phyloP scores from a whole-genome alignment of 306 rosid genomes.

The Trifolium repens region DNA sequence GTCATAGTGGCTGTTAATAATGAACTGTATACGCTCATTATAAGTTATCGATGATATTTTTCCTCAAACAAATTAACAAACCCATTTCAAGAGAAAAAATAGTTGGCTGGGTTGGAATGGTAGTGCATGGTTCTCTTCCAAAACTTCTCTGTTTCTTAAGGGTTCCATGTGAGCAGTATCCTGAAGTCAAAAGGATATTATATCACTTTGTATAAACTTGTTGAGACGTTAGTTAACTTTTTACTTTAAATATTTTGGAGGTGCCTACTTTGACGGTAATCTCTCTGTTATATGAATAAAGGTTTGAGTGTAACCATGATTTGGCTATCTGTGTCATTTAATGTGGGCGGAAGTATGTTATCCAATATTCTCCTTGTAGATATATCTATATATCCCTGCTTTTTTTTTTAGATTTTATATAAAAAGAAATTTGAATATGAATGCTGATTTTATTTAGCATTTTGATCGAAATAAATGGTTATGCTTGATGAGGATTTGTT shows the following conservation, averaged over 20 bases:
- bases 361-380: neutral
- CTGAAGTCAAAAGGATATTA: conserved; percentile 12
- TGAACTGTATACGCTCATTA: conserved; percentile 1
- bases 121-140: neutral
- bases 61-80: neutral
- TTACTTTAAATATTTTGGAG: neutral
- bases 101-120: neutral
- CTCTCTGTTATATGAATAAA: conserved; percentile 18
- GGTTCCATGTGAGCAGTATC: neutral
- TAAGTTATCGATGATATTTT: conserved; percentile 13
- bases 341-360: neutral
- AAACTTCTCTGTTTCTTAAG: conserved; percentile 3
- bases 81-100: conserved; percentile 10
- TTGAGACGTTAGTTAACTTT: neutral
- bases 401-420: neutral
- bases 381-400: neutral
- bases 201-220: conserved; percentile 13
- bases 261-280: neutral
- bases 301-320: conserved; percentile 1
- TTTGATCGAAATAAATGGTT: conserved; percentile 1
- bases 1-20: conserved; percentile 9
- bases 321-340: neutral
- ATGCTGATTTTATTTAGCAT: neutral
- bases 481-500: conserved; percentile 3
- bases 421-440: conserved; percentile 17